phyloP scores from a whole-genome alignment of 768 basidiomycete genomes.

The Cystofilobasidium ferigula region DNA sequence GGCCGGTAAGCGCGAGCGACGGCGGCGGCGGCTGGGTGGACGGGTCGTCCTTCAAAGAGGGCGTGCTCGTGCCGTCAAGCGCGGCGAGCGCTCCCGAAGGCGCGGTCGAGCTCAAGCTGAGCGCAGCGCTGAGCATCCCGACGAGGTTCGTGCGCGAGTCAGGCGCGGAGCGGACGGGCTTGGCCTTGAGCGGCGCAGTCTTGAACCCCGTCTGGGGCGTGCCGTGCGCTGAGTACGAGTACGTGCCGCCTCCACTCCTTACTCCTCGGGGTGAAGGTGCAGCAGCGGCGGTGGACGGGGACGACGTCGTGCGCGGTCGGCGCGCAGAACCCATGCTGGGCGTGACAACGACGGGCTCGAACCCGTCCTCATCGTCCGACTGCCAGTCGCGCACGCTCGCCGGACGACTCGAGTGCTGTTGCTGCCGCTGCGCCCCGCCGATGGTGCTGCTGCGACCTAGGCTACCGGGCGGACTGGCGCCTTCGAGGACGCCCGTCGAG shows the following conservation, averaged over 20 bases:
- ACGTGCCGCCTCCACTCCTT: no score
- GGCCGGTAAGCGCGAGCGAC: not conserved
- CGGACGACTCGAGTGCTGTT: not conserved
- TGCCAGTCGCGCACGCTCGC: slow-evolving; percentile 12
- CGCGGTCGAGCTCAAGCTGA: not conserved
- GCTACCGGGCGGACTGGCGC: not conserved
- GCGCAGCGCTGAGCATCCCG: slow-evolving; percentile 1
- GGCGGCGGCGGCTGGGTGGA: not conserved
- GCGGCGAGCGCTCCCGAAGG: not conserved
- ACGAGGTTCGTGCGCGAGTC: slow-evolving; percentile 19
- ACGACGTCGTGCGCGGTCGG: no score
- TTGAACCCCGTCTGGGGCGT: not conserved
- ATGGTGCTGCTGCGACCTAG: no score
- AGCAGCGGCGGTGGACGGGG: not conserved
- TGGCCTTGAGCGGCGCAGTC: not conserved
- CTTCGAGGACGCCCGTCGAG: not conserved
- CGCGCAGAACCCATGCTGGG: no score
- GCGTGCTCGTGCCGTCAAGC: not conserved
- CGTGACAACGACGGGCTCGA: not conserved
- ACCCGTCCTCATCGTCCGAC: slow-evolving; percentile 4
- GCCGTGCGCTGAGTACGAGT: no score
- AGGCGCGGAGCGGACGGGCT: slow-evolving; percentile 16
- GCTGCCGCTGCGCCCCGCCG: no score
- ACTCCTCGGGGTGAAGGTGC: no score
- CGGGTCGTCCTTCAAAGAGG: slow-evolving; percentile 3